Conservation (phyloP, 345 rosid species). For the Cardiospermum halicacabum region DNA sequence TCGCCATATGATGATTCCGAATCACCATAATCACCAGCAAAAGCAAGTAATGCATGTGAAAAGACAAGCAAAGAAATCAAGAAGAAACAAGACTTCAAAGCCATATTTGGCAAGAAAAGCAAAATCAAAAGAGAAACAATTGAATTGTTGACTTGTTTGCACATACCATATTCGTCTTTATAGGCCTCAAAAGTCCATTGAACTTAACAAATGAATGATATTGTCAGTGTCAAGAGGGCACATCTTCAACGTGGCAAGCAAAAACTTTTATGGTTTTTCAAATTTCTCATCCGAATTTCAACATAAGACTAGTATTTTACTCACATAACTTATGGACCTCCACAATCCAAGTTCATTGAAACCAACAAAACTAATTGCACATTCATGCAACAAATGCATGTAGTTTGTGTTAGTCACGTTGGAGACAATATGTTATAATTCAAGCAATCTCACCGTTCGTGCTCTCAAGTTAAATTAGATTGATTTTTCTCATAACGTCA, state of each 20-base stretch:
- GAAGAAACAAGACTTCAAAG: slow-evolving; percentile 1
- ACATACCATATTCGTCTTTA: background rate
- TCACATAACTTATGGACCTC: too few relatives aligned
- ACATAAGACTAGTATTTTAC: too few relatives aligned
- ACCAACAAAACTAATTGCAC: too few relatives aligned
- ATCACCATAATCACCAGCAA: slow-evolving; percentile 15
- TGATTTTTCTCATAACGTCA: too few relatives aligned
- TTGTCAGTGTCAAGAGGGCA: background rate
- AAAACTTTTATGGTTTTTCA: background rate
- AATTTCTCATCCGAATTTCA: background rate
- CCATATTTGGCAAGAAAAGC: slow-evolving; percentile 5
- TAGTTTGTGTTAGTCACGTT: too few relatives aligned
- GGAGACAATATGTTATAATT: too few relatives aligned
- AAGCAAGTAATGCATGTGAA: slow-evolving; percentile 7
- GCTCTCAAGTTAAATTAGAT: background rate
- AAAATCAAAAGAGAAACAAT: background rate
- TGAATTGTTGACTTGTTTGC: background rate
- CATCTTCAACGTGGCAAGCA: background rate
- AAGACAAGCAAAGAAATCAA: slow-evolving; percentile 10
- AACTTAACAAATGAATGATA: background rate
- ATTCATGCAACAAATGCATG: too few relatives aligned
- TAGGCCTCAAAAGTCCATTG: background rate
- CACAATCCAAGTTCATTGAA: too few relatives aligned
- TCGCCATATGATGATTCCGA: background rate
- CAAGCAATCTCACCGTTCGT: background rate